Evolutionary conservation across 2,329 filamentous ascomycete genomes (phyloP).

Genomic region (Microdochium paspali): DNA sequence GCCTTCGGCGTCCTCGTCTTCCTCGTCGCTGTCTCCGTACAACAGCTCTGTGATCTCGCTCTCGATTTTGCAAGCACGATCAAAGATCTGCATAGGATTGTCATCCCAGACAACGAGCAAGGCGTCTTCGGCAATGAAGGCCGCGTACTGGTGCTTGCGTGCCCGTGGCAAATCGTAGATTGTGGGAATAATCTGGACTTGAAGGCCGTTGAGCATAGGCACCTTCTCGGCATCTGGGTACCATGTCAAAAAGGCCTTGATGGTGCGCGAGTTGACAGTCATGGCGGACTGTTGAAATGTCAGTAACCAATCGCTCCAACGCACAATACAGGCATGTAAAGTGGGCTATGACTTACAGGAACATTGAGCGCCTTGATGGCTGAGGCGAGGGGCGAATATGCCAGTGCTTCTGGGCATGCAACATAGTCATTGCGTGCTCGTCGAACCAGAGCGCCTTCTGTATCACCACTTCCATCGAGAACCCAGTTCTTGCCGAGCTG

Average conservation of each 20-base stretch:
- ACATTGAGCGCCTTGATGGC: constrained; percentile 64
- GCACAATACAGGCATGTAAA: not conserved
- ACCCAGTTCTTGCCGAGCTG: constrained; percentile 61
- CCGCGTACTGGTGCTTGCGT: constrained; percentile 71
- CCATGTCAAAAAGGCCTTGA: constrained; percentile 69
- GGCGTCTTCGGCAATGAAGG: constrained; percentile 63
- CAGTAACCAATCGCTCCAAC: not conserved
- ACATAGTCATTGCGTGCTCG: constrained; percentile 62
- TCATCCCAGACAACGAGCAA: constrained; percentile 78
- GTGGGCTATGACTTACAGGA: constrained; percentile 36
- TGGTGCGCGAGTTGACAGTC: constrained; percentile 72
- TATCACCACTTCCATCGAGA: constrained; percentile 44
- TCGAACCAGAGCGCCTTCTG: constrained; percentile 64
- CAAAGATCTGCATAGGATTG: constrained; percentile 60
- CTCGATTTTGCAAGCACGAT: constrained; percentile 63
- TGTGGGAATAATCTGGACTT: constrained; percentile 65
- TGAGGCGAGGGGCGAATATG: constrained; percentile 51
- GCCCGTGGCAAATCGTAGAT: constrained; percentile 62
- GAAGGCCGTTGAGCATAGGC: constrained; percentile 66
- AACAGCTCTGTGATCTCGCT: constrained; percentile 69
- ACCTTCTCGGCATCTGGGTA: constrained; percentile 66
- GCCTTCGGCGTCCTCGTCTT: constrained; percentile 38
- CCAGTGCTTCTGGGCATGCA: constrained; percentile 59
- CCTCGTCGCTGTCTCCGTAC: constrained; percentile 50
- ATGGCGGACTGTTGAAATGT: constrained; percentile 47